Base-by-base conservation (phyloP, 2,329 filamentous ascomycete species). In the Aureobasidium mangrovei region DNA sequence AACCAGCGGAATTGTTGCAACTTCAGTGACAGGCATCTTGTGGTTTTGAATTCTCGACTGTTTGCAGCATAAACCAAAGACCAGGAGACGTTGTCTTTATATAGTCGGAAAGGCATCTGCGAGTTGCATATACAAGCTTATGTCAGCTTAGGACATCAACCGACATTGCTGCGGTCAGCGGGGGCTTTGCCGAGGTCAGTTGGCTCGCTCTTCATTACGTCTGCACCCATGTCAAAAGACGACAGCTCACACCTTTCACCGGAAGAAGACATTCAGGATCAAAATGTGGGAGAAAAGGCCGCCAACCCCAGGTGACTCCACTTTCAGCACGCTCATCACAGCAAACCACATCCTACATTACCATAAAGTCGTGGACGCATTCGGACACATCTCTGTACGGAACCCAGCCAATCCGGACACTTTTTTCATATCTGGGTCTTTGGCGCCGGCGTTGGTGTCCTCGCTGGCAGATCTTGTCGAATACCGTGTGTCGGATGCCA, bases 381-480 rank as follows among this genome's bases (percentile, higher is more conserved):
- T 61, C 58, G 65, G 67, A 6, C 67, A 69, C 60, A 63, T 69
- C 47, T 64, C 61, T 18, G 65, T 68, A 5, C 63, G 68, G 36
- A 68, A 67, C 32, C 65, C 68, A 0, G 63, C 68, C 41, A 63
- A 69, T 49, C 60, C 63, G 1, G 44, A 58, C 3, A 74, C 70
- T 0, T 76, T 75, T 62, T 75, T 71, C 67, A 68, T 77, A 61
- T 66, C 72, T 18, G 65, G 64, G 43, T 68, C 67, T n/a, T 67
- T 73, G 33, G 65, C 73, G 1, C 72, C 74, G 4, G 72, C 72
- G 0, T 61, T 76, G 3, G 65, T 75, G 18, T 68, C 69, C 53
- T 64, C 62, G 3, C 64, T 65, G 6, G 66, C 69, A 7, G 72
- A 76, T 58, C 57, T 77, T 7, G 62, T 74, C 45, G 71, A 74